Conservation (phyloP, 306 rosid genomes). For the Lotus japonicus region DNA sequence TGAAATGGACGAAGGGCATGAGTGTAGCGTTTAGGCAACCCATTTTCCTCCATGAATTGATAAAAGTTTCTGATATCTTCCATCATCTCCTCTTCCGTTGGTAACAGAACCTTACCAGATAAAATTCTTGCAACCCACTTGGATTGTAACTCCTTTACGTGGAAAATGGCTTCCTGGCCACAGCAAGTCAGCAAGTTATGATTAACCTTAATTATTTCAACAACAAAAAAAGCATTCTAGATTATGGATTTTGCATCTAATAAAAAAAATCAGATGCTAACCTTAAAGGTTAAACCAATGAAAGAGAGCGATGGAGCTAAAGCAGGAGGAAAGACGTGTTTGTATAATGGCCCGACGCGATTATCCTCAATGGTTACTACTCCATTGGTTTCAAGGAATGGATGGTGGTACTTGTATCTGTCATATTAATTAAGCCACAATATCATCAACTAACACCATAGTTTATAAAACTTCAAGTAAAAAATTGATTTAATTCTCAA, state of each 20-base stretch:
- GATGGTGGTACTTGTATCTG: constrained; percentile 33
- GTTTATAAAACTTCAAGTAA: too few species aligned
- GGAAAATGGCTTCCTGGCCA: constrained; percentile 2
- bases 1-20: constrained; percentile 23
- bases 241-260: background rate
- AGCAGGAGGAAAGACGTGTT: constrained; percentile 39
- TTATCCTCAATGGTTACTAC: constrained; percentile 26
- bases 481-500: too few species aligned
- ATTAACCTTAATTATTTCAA: background rate
- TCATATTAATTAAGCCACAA: background rate
- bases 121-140: constrained; percentile 35
- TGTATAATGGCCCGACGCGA: constrained; percentile 41
- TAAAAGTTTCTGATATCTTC: constrained; percentile 16
- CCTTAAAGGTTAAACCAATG: constrained; percentile 26
- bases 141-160: constrained; percentile 24
- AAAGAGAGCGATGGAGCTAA: constrained; percentile 36
- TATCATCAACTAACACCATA: background rate
- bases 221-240: background rate
- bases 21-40: constrained; percentile 17
- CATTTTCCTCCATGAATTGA: constrained; percentile 20
- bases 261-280: background rate
- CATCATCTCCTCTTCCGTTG: constrained; percentile 29
- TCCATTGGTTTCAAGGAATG: constrained; percentile 34
- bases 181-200: background rate
- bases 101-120: constrained; percentile 22